phyloP scores from a whole-genome alignment of 1,284 basidiomycete species.

The Marasmius sp. region DNA sequence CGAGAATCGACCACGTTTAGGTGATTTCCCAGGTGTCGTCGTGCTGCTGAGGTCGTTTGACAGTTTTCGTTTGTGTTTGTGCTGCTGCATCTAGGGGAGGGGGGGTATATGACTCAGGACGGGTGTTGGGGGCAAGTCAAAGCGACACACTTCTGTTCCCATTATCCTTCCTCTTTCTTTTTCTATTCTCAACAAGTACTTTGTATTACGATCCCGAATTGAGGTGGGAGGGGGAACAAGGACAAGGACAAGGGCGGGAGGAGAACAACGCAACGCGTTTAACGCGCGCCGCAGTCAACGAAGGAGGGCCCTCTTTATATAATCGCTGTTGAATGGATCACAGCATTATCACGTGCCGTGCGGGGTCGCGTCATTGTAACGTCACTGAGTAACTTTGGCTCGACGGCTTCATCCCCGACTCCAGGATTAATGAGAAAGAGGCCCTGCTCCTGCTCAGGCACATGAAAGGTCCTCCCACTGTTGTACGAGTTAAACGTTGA shows the following conservation, averaged over 20 bases:
- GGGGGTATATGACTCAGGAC: not conserved
- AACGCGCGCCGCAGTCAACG: not conserved
- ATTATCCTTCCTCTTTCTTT: not conserved
- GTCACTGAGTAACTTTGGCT: no score
- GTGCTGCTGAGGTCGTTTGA: not conserved
- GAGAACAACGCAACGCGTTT: not conserved
- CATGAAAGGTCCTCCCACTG: no score
- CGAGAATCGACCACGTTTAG: constrained; percentile 4
- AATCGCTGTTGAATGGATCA: no score
- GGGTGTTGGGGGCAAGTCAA: not conserved
- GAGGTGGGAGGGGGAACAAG: not conserved
- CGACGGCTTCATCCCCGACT: no score
- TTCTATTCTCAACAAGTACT: not conserved
- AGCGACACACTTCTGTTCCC: not conserved
- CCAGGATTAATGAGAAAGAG: no score
- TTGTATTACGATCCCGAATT: not conserved
- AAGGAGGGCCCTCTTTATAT: no score
- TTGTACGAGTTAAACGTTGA: no score
- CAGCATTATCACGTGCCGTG: no score
- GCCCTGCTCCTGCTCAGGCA: no score
- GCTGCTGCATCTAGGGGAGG: not conserved
- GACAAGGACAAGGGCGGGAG: not conserved
- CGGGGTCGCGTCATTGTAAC: no score
- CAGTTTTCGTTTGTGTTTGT: not conserved
- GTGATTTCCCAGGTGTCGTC: not conserved